These are phyloP conservation scores for Cryptococcus deneoformans DNA, from an alignment of 1,284 basidiomycete species.

Conservation along the genomic window DNA sequence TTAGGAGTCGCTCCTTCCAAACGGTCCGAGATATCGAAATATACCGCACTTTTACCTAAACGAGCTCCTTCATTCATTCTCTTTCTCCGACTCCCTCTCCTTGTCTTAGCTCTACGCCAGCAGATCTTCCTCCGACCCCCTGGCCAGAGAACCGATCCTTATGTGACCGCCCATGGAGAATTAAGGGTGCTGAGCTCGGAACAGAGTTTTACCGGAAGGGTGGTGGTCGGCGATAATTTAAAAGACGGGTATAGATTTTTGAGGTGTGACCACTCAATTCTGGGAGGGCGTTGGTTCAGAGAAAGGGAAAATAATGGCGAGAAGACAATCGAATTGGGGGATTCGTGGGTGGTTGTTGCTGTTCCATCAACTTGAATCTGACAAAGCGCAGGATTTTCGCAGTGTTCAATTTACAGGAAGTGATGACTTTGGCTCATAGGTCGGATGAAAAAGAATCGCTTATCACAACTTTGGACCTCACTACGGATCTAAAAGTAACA, in stretches of 20 bases:
- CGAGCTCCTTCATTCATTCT: conserved; percentile 26
- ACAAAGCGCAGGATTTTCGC: conserved; percentile 67
- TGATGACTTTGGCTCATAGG: conserved; percentile 61
- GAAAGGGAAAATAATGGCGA: conserved; percentile 16
- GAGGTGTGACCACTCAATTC: conserved; percentile 78
- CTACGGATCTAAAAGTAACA: conserved; percentile 22
- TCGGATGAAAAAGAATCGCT: conserved; percentile 20
- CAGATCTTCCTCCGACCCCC: conserved; percentile 31
- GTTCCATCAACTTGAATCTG: neutral
- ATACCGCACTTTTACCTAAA: conserved; percentile 12
- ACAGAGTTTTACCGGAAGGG: conserved; percentile 67
- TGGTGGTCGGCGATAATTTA: conserved; percentile 72
- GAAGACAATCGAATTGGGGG: conserved; percentile 54
- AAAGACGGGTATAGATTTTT: conserved; percentile 68
- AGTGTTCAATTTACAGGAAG: conserved; percentile 82
- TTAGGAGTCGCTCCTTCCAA: conserved; percentile 7
- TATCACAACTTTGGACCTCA: conserved; percentile 18
- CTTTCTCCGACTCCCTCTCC: conserved; percentile 28
- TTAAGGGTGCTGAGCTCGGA: conserved; percentile 68
- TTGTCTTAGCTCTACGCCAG: conserved; percentile 30
- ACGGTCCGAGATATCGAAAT: neutral
- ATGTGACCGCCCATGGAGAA: conserved; percentile 54
- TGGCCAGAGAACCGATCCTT: conserved; percentile 45
- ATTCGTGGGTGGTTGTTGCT: conserved; percentile 39
- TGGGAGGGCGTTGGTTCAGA: conserved; percentile 83